phyloP scores from a whole-genome alignment of 1,139 yeast species.

The Suhomyces wounanorum region DNA sequence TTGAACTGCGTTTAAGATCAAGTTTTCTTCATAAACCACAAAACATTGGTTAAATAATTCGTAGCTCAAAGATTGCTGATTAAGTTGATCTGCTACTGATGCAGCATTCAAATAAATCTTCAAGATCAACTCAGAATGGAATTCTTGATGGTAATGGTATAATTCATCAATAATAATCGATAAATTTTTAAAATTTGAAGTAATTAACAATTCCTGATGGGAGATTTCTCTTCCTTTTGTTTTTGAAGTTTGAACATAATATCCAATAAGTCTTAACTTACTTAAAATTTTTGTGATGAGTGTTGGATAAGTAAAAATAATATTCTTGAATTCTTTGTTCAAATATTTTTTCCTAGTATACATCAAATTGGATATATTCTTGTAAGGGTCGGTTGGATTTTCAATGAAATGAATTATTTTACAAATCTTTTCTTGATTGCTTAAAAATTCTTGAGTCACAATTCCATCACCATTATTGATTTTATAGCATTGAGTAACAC shows the following conservation, averaged over 20 bases:
- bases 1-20: constrained; percentile 25
- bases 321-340: constrained; percentile 54
- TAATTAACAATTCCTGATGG: constrained; percentile 35
- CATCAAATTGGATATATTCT: constrained; percentile 58
- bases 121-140: constrained; percentile 50
- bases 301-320: constrained; percentile 73
- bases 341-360: constrained; percentile 57
- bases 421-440: constrained; percentile 69
- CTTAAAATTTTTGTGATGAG: constrained; percentile 61
- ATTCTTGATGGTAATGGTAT: constrained; percentile 50
- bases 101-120: constrained; percentile 60
- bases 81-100: constrained; percentile 73
- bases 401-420: constrained; percentile 67
- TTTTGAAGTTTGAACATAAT: constrained; percentile 22
- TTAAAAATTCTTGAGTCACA: constrained; percentile 41
- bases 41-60: constrained; percentile 90
- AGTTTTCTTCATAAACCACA: constrained; percentile 80
- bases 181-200: constrained; percentile 66
- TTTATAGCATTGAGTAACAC: constrained; percentile 36
- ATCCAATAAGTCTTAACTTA: constrained; percentile 57
- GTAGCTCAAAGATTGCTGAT: constrained; percentile 58
- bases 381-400: constrained; percentile 46
- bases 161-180: constrained; percentile 74
- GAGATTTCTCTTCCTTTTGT: constrained; percentile 19
- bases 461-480: constrained; percentile 34